Base-by-base conservation (phyloP, 2,329 filamentous ascomycete species). In the Colletotrichum caudatum region DNA sequence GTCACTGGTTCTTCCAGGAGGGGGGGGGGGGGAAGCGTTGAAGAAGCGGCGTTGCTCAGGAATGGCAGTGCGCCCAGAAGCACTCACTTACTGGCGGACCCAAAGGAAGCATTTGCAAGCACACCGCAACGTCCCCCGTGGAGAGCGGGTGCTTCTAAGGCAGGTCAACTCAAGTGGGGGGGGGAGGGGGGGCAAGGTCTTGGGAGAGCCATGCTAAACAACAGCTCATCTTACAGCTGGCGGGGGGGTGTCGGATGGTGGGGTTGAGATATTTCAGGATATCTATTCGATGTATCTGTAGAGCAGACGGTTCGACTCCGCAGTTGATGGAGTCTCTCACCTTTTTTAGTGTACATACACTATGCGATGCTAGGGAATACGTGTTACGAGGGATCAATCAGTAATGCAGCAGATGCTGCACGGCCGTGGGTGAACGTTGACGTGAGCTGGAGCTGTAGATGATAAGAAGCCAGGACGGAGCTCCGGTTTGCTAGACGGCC, bases 221-320 rank as follows among this genome's bases (percentile, higher is more conserved):
- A 39, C 68, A 71, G 57, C 51, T 71, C 68, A 71, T 71, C 58
- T 71, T 61, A 71, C 68, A 58, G 35, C 48, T 50, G 64, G 51
- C 58, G 64, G 64, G 68, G 64, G 57, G 62, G 57, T 68, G 68
- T 63, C 56, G 66, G 66, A 35, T 56, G 53, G 66, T 69, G 68
- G 64, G 57, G 67, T 66, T 66, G 51, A 58, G 68, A 62, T 71
- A 68, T 53, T 68, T 71, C 64, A 68, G 68, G 64, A 63, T 68
- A 59, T 53, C 68, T 60, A 63, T 71, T 62, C 51, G 62, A 51
- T 44, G 58, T 41, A n/a, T 65, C 64, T 23, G 44, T 68, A 62
- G 68, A 35, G 64, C 20, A 67, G 44, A 46, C 57, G 39, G 58
- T 16, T 50, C 14, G 68, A 53, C 63, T 62, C 68, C 68, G 58